Evolutionary conservation across 1,139 yeast genomes (phyloP).

Genomic region (Sugiyamaella neomexicana): DNA sequence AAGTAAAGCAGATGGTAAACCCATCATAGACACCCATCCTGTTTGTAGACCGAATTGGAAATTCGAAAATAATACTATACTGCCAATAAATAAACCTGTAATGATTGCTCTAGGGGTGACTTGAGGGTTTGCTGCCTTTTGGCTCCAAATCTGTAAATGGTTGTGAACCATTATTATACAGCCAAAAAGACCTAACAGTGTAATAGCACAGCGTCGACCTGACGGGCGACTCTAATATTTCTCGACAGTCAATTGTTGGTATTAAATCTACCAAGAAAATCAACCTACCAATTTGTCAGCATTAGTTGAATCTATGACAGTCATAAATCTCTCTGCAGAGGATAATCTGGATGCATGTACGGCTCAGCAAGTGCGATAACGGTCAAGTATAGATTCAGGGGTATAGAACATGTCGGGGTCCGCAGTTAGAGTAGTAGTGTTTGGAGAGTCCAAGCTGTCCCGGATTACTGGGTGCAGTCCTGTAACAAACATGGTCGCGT

Average conservation of each 20-base stretch:
- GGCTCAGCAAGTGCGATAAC: constrained; percentile 3
- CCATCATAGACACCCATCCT: constrained; percentile 99
- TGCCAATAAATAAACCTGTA: constrained; percentile 75
- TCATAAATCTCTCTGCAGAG: neutral
- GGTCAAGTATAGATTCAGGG: neutral
- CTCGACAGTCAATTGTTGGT: too few species aligned
- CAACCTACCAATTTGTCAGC: neutral
- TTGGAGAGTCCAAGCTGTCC: too few species aligned
- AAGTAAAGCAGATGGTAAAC: constrained; percentile 87
- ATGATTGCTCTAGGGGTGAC: constrained; percentile 69
- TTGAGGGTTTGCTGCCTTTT: constrained; percentile 43
- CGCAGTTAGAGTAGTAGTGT: too few species aligned
- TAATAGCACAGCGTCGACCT: too few species aligned
- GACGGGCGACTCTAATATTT: too few species aligned
- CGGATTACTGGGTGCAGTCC: too few species aligned
- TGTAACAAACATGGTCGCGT: too few species aligned
- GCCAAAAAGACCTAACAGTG: too few species aligned
- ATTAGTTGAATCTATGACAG: neutral
- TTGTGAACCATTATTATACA: constrained; percentile 1
- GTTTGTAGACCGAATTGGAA: constrained; percentile 96
- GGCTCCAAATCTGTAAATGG: constrained; percentile 20
- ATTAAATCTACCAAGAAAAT: too few species aligned
- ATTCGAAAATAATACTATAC: constrained; percentile 79
- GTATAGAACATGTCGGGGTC: too few species aligned
- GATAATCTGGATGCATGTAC: neutral